Evolutionary conservation across 163 green algal genomes (phyloP).

Genomic region (Scenedesmus sp.): DNA sequence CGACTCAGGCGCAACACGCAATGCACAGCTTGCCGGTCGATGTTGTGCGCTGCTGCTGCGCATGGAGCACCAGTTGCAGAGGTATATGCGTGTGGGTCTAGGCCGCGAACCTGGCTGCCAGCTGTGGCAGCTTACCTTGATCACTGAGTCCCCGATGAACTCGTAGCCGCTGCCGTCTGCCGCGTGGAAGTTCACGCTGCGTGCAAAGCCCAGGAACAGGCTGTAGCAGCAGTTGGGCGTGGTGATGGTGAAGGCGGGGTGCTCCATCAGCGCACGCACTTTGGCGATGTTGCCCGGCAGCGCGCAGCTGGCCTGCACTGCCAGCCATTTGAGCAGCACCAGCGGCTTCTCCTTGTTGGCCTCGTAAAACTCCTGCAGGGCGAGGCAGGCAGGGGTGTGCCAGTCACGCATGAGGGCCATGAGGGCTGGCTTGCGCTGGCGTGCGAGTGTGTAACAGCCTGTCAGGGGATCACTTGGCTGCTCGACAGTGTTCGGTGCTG

Average conservation of each 20-base stretch:
- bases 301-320: slow-evolving; percentile 72
- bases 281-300: slow-evolving; percentile 83
- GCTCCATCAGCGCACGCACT: slow-evolving; percentile 84
- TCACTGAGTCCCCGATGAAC: slow-evolving; percentile 93
- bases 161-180: slow-evolving; percentile 94
- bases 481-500: too few relatives aligned
- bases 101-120: neutral
- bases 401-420: too few relatives aligned
- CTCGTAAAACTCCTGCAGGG: slow-evolving; percentile 90
- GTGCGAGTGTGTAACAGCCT: too few relatives aligned
- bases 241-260: slow-evolving; percentile 92
- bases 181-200: slow-evolving; percentile 94
- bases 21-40: neutral
- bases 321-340: slow-evolving; percentile 97
- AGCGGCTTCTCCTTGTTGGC: slow-evolving; percentile 94
- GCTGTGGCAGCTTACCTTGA: slow-evolving; percentile 64
- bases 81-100: neutral
- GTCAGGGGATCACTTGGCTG: too few relatives aligned
- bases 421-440: too few relatives aligned
- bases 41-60: neutral
- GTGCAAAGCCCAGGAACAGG: slow-evolving; percentile 90
- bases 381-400: neutral
- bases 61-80: neutral
- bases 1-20: too few relatives aligned
- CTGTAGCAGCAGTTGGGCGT: slow-evolving; percentile 98